Evolutionary conservation across 805 yeast species (phyloP), one percentile per base, ranked within the genome.

Genomic region (Metschnikowia santaceciliae): DNA sequence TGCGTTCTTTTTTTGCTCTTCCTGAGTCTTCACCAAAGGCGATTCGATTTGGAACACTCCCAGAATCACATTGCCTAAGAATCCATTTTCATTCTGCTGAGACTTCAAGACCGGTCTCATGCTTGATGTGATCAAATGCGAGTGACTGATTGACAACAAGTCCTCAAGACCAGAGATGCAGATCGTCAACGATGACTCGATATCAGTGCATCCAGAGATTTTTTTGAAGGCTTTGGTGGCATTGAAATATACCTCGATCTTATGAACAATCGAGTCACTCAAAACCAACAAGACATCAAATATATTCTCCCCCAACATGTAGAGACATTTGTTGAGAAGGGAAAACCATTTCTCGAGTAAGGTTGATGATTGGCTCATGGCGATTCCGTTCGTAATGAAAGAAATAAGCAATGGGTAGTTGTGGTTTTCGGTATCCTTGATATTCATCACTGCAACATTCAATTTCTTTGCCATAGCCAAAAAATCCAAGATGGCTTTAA

Each of bases 1-100:
- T 1, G 84, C 75, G 52, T 78, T 72, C 19, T 84, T 67, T 54
- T 81, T 82, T 49, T 75, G 78, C 42, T 77, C 79, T 32, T 77
- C 81, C 13, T 79, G 75, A 17, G 78, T 68, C 47, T 79, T 60
- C 33, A 76, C 67, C 50, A 74, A 71, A 0, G 86, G 86, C 0
- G 88, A 75, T 55, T 88, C 95, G 13, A 83, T 80, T 49, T 81
- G 85, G 61, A 88, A 86, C 0, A 88, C 95, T 1, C 94, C 94
- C 54, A 85, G 87, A 48, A 88, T 86, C 22, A 83, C 86, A 48
- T 79, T 78, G 0, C 85, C 85, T 45, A 87, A 74, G 66, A 84
- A 79, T 19, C 89, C 80, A 22, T 78, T 64, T 39, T 79, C 81
- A 3, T 67, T 42, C 34, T 37, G 22, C 53, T 57, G 34, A 50